Conservation (phyloP, 1,284 basidiomycete species). For the Volvariella surrecta region DNA sequence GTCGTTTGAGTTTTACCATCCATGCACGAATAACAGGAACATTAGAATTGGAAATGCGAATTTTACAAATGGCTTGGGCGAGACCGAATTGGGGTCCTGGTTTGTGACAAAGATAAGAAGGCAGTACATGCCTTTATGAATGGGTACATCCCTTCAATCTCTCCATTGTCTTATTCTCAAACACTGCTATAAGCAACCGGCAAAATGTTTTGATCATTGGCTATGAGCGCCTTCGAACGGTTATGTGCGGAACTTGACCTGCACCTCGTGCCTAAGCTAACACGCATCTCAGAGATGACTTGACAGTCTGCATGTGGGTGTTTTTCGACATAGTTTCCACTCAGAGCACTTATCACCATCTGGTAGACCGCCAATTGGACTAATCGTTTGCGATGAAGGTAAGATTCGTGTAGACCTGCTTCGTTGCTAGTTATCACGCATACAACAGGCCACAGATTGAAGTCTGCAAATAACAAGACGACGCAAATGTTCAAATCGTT, state of each 20-base stretch:
- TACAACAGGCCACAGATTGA: slow-evolving; percentile 78
- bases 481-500: slow-evolving; percentile 83
- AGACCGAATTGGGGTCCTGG: slow-evolving; percentile 73
- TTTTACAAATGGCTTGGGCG: slow-evolving; percentile 92
- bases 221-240: slow-evolving; percentile 84
- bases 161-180: slow-evolving; percentile 2
- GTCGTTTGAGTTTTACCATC: slow-evolving; percentile 14
- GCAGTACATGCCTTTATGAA: slow-evolving; percentile 70
- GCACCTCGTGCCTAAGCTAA: slow-evolving; percentile 1
- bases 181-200: slow-evolving; percentile 39
- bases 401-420: slow-evolving; percentile 5
- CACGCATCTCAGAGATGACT: slow-evolving; percentile 46
- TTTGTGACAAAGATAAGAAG: slow-evolving; percentile 73
- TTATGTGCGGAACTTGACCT: slow-evolving; percentile 48
- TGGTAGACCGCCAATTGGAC: slow-evolving; percentile 75
- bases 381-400: slow-evolving; percentile 97
- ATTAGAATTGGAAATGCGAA: slow-evolving; percentile 91
- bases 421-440: neutral
- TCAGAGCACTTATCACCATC: neutral
- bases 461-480: slow-evolving; percentile 90
- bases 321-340: neutral
- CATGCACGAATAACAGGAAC: no score
- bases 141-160: slow-evolving; percentile 34
- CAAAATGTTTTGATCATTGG: slow-evolving; percentile 91
- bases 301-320: slow-evolving; percentile 56